Percentiles rank a stretch among this genome's conserved stretches.
Evolutionary conservation across 1,139 yeast genomes (phyloP).

Genomic region (Hansenula sp.): DNA sequence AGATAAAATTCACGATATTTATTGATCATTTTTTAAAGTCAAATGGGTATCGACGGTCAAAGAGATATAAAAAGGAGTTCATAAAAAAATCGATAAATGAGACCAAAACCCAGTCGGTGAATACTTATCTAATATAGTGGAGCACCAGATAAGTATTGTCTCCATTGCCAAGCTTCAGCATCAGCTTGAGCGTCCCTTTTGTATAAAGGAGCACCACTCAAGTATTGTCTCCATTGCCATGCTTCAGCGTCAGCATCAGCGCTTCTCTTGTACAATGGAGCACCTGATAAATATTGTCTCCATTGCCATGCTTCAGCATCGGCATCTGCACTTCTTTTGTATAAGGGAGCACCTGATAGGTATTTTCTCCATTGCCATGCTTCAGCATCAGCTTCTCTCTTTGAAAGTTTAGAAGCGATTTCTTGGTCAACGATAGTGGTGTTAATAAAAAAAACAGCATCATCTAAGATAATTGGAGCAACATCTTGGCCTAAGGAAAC

Average conservation of each 20-base stretch:
- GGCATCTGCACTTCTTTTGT: conserved; percentile 14
- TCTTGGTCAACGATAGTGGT: conserved; percentile 20
- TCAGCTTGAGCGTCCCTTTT: conserved; percentile 14
- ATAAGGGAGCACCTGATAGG: conserved; percentile 2
- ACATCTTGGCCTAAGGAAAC: conserved; percentile 20
- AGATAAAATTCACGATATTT: no score
- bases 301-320: conserved; percentile 16
- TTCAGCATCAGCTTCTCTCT: conserved; percentile 17
- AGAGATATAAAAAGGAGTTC: no score
- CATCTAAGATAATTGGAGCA: conserved; percentile 20
- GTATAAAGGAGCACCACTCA: conserved; percentile 15
- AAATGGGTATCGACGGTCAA: no score
- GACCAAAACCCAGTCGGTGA: no score
- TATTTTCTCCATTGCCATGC: conserved; percentile 5
- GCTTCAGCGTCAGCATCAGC: conserved; percentile 13
- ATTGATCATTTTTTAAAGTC: no score
- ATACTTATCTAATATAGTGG: conserved; percentile 14
- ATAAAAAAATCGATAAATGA: no score
- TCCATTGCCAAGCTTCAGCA: conserved; percentile 17
- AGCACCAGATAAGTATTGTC: conserved; percentile 12
- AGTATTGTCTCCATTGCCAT: conserved; percentile 15
- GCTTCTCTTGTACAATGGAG: conserved; percentile 16
- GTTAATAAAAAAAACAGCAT: conserved; percentile 23
- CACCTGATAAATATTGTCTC: conserved; percentile 12
- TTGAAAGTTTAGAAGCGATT: conserved; percentile 6